Evolutionary conservation across 106 monocot species (phyloP), one percentile per base, ranked within the genome.

Genomic region (Dioscorea zingiberensis): DNA sequence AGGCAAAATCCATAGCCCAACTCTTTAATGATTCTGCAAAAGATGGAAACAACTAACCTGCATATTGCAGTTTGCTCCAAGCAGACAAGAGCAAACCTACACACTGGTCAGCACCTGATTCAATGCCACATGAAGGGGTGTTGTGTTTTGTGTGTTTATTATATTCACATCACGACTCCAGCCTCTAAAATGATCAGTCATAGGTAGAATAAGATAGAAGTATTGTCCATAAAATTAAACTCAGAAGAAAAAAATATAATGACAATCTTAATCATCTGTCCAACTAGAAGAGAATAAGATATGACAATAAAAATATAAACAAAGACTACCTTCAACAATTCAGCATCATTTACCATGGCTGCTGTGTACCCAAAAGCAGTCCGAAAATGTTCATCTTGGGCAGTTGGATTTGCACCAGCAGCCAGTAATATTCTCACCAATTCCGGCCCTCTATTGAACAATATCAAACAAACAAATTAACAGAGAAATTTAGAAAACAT

Each of bases 101-200:
- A 84, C 98, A 98, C 67, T 75, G 70, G 66, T 93, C 89, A 62
- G 98, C 81, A 58, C 98, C 98, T 78, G 79, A 55, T 98, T 98
- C 51, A 98, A 62, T 51, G 98, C 98, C 70, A 93, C 98, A 78
- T 84, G 98, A 28, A 98, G 84, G 64, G 98, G 89, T 30, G 76
- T 89, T 72, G 98, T 93, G 58, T 89, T 89, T 67, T 98, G 89
- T 49, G 78, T 77, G 76, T 98, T 98, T 66, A 73, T 73, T 65
- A 98, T 82, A 64, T 98, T 86, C 28, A 87, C 93, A 82, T 98
- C n/a, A n/a, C 89, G 23, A 98, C 93, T 47, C 98, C 98, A 62
- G 93, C 86, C 62, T 84, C 86, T 38, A 98, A 76, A 69, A 98
- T 88, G 70, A 98, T 89, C 98, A 93, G 69, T n/a, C n/a, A n/a